phyloP scores from a whole-genome alignment of 2,329 filamentous ascomycete species.

The Epichloe typhina region DNA sequence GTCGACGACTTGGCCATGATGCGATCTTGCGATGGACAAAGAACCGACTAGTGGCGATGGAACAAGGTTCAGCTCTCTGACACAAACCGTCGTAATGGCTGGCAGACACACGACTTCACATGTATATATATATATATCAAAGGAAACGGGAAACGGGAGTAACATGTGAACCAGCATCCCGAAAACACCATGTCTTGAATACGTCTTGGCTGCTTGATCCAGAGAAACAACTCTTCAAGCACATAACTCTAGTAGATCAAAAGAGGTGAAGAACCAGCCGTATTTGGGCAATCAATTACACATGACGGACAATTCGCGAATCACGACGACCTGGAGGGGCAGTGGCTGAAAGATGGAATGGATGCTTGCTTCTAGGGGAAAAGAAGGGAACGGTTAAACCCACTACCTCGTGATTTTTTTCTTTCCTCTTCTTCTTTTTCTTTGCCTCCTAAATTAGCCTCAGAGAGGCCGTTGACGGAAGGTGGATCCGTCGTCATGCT shows the following conservation, averaged over 20 bases:
- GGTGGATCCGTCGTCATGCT: not conserved
- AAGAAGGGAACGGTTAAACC: not conserved
- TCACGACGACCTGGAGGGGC: too few species aligned
- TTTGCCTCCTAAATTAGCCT: not conserved
- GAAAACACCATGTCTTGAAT: not conserved
- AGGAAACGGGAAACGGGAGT: too few species aligned
- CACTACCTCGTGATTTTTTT: too few species aligned
- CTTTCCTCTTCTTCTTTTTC: too few species aligned
- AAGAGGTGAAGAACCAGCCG: not conserved
- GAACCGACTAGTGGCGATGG: too few species aligned
- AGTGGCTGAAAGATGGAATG: not conserved
- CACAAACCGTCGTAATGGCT: too few species aligned
- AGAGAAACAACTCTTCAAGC: slow-evolving; percentile 1
- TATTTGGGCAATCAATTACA: slow-evolving; percentile 1
- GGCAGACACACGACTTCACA: too few species aligned
- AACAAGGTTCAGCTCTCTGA: too few species aligned
- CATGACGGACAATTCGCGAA: not conserved
- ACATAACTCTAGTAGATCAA: not conserved
- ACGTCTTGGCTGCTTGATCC: slow-evolving; percentile 5
- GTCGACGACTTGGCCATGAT: not conserved
- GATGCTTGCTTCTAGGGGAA: not conserved
- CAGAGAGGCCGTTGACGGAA: not conserved
- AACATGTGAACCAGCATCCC: too few species aligned
- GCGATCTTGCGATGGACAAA: not conserved
- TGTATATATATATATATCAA: too few species aligned